Evolutionary conservation across 2,329 filamentous ascomycete species (phyloP).

Genomic region (Penicillium aurantiogriseum): DNA sequence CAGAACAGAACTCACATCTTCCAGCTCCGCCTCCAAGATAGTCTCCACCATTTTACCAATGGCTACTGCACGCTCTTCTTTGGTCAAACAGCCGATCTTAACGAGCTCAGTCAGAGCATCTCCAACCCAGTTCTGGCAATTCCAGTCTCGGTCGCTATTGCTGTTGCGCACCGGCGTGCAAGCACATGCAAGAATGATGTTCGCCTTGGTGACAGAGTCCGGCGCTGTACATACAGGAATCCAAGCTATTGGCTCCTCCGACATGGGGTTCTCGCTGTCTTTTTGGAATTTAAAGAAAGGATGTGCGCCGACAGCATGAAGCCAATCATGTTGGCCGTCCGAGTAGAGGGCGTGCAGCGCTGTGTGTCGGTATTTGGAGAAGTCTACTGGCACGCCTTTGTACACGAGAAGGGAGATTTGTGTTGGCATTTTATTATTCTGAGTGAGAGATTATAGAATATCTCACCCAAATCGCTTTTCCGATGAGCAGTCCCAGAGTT

Average conservation of each 20-base stretch:
- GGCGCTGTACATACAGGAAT: slow-evolving; percentile 20
- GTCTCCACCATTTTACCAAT: slow-evolving; percentile 30
- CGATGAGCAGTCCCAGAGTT: not conserved
- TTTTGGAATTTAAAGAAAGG: slow-evolving; percentile 27
- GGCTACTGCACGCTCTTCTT: slow-evolving; percentile 17
- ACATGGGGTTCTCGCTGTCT: slow-evolving; percentile 11
- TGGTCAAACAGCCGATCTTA: slow-evolving; percentile 20
- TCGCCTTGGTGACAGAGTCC: slow-evolving; percentile 7
- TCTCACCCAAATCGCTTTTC: not conserved
- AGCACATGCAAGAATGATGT: slow-evolving; percentile 21
- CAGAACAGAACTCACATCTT: slow-evolving; percentile 7
- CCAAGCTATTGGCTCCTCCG: slow-evolving; percentile 12
- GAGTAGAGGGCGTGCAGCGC: slow-evolving; percentile 27
- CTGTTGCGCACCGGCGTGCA: slow-evolving; percentile 26
- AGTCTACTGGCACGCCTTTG: slow-evolving; percentile 30
- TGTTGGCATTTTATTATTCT: slow-evolving; percentile 16
- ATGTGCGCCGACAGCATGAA: slow-evolving; percentile 28
- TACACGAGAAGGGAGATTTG: slow-evolving; percentile 29
- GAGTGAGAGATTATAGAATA: not conserved
- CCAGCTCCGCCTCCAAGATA: slow-evolving; percentile 28
- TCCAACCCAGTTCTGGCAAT: slow-evolving; percentile 35
- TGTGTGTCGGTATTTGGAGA: slow-evolving; percentile 32
- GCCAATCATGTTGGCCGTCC: slow-evolving; percentile 16
- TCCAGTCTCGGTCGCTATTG: slow-evolving; percentile 28
- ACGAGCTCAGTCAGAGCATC: slow-evolving; percentile 28